A percentile compares a stretch with the other conserved stretches of the same genome.
Evolutionary conservation across 2,329 filamentous ascomycete genomes (phyloP).

Genomic region (Ustulina deusta): DNA sequence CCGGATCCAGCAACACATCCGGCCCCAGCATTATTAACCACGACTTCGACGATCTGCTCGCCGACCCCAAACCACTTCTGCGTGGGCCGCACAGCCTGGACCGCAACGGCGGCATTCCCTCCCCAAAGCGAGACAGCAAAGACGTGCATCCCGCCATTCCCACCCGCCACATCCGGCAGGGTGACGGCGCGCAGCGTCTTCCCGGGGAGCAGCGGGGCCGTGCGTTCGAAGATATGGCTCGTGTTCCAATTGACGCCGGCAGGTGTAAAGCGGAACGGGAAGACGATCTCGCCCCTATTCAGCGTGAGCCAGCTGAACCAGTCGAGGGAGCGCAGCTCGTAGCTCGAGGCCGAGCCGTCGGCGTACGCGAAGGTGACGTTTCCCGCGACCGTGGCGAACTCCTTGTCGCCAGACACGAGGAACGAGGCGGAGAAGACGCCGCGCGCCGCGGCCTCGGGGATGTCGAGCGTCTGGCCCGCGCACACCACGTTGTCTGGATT

Average conservation of each 20-base stretch:
- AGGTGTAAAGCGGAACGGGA: constrained; percentile 56
- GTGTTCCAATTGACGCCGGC: constrained; percentile 50
- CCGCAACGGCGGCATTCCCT: constrained; percentile 40
- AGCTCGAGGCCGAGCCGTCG: constrained; percentile 55
- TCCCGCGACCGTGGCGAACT: constrained; percentile 54
- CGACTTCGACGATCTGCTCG: constrained; percentile 57
- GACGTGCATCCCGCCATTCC: constrained; percentile 55
- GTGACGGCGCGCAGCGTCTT: constrained; percentile 56
- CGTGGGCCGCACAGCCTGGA: constrained; percentile 58
- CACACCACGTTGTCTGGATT: constrained; percentile 59
- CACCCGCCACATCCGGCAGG: constrained; percentile 55
- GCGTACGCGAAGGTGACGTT: constrained; percentile 58
- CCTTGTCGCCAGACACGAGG: constrained; percentile 57
- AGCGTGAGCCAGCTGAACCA: constrained; percentile 60
- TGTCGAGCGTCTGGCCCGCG: constrained; percentile 54
- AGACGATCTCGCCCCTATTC: constrained; percentile 60
- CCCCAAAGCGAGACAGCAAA: constrained; percentile 57
- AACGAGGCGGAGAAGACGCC: constrained; percentile 58
- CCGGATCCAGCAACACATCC: constrained; percentile 53
- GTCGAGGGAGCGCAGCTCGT: constrained; percentile 58
- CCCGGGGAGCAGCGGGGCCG: constrained; percentile 52
- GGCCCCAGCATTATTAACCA: constrained; percentile 43
- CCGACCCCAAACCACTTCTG: constrained; percentile 56
- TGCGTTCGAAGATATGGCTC: constrained; percentile 61
- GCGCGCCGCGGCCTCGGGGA: constrained; percentile 39